These are phyloP conservation scores for Lactarius akahatsu DNA, from an alignment of 768 basidiomycete genomes.

Conservation along the genomic window DNA sequence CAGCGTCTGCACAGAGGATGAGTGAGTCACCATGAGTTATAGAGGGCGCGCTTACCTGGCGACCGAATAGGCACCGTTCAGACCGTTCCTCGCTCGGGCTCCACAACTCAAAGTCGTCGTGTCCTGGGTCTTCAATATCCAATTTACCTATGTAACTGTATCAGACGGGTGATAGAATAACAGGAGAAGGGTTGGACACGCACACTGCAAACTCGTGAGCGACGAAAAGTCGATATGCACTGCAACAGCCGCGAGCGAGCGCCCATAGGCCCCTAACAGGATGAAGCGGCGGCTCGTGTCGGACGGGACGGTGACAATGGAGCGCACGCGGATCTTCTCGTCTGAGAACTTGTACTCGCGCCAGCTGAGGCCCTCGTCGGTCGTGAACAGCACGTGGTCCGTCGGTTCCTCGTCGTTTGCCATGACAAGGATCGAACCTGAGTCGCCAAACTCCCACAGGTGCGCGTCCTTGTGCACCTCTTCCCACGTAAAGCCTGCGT, in stretches of 20 bases:
- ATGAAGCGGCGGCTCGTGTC: conserved; percentile 94
- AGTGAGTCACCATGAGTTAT: neutral
- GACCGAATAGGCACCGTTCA: conserved; percentile 89
- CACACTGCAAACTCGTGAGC: conserved; percentile 75
- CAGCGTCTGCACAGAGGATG: conserved; percentile 56
- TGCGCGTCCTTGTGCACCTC: conserved; percentile 98
- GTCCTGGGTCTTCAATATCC: conserved; percentile 63
- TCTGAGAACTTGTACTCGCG: conserved; percentile 79
- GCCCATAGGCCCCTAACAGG: conserved; percentile 65
- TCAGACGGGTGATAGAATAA: conserved; percentile 7
- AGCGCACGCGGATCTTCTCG: conserved; percentile 67
- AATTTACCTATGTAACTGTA: conserved; percentile 55
- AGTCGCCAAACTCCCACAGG: conserved; percentile 97
- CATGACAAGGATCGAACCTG: conserved; percentile 89
- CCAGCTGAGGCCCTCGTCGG: conserved; percentile 88
- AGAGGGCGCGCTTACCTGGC: conserved; percentile 54
- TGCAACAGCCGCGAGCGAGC: conserved; percentile 51
- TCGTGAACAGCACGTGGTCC: conserved; percentile 85
- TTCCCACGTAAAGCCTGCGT: conserved; percentile 97
- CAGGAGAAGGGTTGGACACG: conserved; percentile 33
- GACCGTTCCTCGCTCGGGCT: conserved; percentile 87
- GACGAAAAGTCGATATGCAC: conserved; percentile 88
- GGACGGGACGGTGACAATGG: conserved; percentile 83
- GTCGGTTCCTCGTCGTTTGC: conserved; percentile 95
- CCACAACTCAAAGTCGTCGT: conserved; percentile 98